Percentiles rank a stretch among this genome's conserved stretches.
Evolutionary conservation across 495 filamentous ascomycete species (phyloP).

Genomic region (Penicillium diatomitis): DNA sequence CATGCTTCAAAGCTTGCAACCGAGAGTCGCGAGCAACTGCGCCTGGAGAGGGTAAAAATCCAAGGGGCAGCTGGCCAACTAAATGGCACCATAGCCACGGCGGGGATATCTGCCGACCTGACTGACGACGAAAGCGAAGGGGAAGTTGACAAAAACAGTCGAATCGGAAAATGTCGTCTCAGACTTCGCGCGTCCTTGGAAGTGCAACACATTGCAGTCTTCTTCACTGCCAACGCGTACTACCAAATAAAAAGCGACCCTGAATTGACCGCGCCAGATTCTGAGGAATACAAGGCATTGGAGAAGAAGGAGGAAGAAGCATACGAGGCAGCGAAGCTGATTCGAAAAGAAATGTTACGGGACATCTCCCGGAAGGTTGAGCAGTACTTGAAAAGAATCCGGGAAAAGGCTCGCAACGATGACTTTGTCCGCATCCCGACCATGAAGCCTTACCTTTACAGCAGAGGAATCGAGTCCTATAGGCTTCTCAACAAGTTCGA

Average conservation of each 20-base stretch:
- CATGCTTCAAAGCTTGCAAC: slow-evolving; percentile 47
- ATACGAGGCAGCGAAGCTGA: slow-evolving; percentile 67
- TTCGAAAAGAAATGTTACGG: slow-evolving; percentile 66
- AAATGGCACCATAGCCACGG: not conserved
- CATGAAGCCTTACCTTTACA: slow-evolving; percentile 39
- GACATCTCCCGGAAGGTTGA: slow-evolving; percentile 44
- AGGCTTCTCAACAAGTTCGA: slow-evolving; percentile 48
- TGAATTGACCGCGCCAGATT: slow-evolving; percentile 50
- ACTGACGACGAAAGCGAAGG: slow-evolving; percentile 38
- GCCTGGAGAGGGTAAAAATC: slow-evolving; percentile 33
- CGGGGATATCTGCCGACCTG: slow-evolving; percentile 7
- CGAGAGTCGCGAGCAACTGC: slow-evolving; percentile 55
- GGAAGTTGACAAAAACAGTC: slow-evolving; percentile 37
- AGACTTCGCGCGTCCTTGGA: slow-evolving; percentile 65
- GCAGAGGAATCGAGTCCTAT: slow-evolving; percentile 54
- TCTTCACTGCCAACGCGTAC: slow-evolving; percentile 75
- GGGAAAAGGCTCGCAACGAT: slow-evolving; percentile 35
- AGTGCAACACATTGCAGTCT: slow-evolving; percentile 70
- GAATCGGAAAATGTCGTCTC: slow-evolving; percentile 50
- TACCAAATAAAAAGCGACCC: slow-evolving; percentile 71
- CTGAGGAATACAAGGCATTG: slow-evolving; percentile 53
- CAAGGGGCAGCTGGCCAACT: not conserved
- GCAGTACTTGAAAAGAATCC: slow-evolving; percentile 32
- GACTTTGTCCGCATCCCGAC: slow-evolving; percentile 56
- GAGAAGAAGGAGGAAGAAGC: slow-evolving; percentile 59